Evolutionary conservation across 2,329 filamentous ascomycete species (phyloP).

Genomic region (Scytalidium sp.): DNA sequence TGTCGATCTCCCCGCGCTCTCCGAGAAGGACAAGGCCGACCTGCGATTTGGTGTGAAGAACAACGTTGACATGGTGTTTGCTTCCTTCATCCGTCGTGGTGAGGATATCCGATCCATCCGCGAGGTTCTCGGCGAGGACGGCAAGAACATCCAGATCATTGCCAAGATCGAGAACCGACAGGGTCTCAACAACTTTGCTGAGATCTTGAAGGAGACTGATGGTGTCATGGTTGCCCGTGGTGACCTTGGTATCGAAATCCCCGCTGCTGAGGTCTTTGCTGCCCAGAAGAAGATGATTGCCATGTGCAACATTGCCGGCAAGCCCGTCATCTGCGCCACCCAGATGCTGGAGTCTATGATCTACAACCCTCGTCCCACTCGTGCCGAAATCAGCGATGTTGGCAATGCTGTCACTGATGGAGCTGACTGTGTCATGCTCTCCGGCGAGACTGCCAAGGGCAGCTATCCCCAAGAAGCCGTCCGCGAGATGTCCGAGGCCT

Average conservation of each 20-base stretch:
- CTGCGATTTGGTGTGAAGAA: slow-evolving; percentile 97
- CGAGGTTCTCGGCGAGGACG: slow-evolving; percentile 82
- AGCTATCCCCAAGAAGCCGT: slow-evolving; percentile 91
- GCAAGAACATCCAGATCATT: slow-evolving; percentile 98
- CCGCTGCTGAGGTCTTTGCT: slow-evolving; percentile 96
- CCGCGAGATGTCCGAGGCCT: slow-evolving; percentile 97
- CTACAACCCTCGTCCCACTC: slow-evolving; percentile 97
- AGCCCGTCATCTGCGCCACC: slow-evolving; percentile 97
- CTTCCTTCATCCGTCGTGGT: slow-evolving; percentile 93
- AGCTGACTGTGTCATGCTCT: slow-evolving; percentile 99
- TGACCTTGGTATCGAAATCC: slow-evolving; percentile 97
- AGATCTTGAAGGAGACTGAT: slow-evolving; percentile 94
- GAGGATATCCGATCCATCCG: slow-evolving; percentile 94
- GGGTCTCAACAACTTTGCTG: slow-evolving; percentile 98
- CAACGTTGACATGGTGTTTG: slow-evolving; percentile 98
- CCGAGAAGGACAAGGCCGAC: slow-evolving; percentile 96
- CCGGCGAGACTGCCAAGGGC: slow-evolving; percentile 98
- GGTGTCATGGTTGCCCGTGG: slow-evolving; percentile 99
- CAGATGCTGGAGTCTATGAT: slow-evolving; percentile 99
- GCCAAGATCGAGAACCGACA: slow-evolving; percentile 99
- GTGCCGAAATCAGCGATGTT: slow-evolving; percentile 97
- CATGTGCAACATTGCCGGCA: slow-evolving; percentile 99
- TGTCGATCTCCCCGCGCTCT: slow-evolving; percentile 94
- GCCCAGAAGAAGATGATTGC: slow-evolving; percentile 99
- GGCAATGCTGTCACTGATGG: slow-evolving; percentile 97